phyloP scores from a whole-genome alignment of 1,284 basidiomycete species.

The Fomitopsis pinicola region DNA sequence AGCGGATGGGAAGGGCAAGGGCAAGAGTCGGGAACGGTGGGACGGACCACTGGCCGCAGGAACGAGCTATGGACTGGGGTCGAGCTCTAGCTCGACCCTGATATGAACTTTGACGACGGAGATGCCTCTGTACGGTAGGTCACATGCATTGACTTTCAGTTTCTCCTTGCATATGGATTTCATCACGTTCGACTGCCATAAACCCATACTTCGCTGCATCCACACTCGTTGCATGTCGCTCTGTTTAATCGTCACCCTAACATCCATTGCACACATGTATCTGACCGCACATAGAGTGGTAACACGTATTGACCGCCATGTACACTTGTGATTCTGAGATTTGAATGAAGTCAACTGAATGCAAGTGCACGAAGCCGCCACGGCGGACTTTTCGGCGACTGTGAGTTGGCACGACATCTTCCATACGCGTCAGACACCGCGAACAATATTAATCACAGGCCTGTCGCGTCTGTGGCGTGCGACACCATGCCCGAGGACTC shows the following conservation, averaged over 20 bases:
- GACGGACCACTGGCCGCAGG: slow-evolving; percentile 25
- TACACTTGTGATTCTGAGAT: neutral
- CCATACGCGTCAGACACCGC: neutral
- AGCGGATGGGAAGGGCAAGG: slow-evolving; percentile 54
- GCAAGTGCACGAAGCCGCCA: too few species aligned
- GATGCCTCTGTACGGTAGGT: neutral
- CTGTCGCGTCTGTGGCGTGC: neutral
- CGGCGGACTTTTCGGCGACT: too few species aligned
- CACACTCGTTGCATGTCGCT: neutral
- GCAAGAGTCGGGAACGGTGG: slow-evolving; percentile 57
- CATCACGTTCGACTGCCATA: neutral
- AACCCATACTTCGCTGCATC: neutral
- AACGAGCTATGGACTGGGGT: slow-evolving; percentile 12
- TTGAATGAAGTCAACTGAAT: neutral
- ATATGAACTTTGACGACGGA: neutral
- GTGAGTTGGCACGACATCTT: neutral
- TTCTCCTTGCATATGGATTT: neutral
- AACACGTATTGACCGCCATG: neutral
- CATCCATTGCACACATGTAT: slow-evolving; percentile 4
- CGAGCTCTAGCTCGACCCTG: slow-evolving; percentile 1
- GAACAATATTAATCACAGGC: neutral
- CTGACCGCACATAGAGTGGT: slow-evolving; percentile 5
- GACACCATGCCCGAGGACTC: neutral
- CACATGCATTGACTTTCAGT: neutral
- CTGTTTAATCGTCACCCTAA: neutral